These are phyloP conservation scores for Ganoderma lucidum DNA, from an alignment of 1,284 basidiomycete genomes.

Conservation along the genomic window DNA sequence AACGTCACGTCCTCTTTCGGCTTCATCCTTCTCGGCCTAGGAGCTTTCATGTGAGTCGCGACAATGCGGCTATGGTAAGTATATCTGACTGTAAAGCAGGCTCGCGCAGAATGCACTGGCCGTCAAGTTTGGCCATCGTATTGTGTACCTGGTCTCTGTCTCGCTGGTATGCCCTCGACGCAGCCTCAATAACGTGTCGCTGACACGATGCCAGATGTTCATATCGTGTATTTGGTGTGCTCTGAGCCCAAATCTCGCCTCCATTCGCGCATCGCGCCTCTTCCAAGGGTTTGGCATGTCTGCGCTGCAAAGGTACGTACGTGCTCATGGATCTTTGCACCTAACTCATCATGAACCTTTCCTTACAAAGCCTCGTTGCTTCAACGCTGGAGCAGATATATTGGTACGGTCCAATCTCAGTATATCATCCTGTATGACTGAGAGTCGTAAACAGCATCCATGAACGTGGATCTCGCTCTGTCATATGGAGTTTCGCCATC, in stretches of 20 bases:
- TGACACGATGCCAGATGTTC: conserved; percentile 48
- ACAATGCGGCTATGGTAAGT: no score
- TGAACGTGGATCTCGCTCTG: conserved; percentile 50
- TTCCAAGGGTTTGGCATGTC: conserved; percentile 58
- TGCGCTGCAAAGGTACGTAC: conserved; percentile 47
- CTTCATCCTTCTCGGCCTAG: conserved; percentile 48
- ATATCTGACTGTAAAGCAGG: conserved; percentile 36
- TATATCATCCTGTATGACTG: conserved; percentile 45
- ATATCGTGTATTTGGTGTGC: conserved; percentile 55
- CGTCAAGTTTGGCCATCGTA: conserved; percentile 54
- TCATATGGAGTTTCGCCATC: conserved; percentile 53
- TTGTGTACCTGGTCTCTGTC: conserved; percentile 52
- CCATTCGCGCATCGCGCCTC: conserved; percentile 50
- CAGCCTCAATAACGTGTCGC: not conserved
- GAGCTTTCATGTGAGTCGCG: conserved; percentile 47
- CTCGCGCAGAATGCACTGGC: conserved; percentile 50
- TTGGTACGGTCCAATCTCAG: conserved; percentile 41
- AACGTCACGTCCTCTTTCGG: conserved; percentile 51
- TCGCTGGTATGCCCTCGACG: conserved; percentile 41
- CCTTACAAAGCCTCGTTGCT: conserved; percentile 44
- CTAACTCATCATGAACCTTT: no score
- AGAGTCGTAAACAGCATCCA: conserved; percentile 45
- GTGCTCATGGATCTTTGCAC: no score
- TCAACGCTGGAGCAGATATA: conserved; percentile 54
- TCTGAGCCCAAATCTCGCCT: conserved; percentile 48